Base-by-base conservation (phyloP, 2,329 filamentous ascomycete species). In the Diaporthe humulicola region DNA sequence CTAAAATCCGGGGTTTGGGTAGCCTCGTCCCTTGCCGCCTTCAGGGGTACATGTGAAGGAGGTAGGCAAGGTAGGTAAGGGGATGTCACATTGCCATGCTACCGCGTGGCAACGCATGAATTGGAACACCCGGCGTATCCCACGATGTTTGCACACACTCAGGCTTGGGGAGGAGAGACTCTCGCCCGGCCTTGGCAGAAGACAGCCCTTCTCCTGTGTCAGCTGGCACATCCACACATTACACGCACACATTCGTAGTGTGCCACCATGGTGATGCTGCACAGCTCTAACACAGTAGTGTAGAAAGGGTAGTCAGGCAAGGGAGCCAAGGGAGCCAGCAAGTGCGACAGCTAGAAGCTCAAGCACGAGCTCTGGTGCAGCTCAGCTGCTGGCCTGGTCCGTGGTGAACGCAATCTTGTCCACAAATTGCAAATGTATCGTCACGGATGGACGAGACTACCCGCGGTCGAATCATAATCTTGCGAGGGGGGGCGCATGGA, bases 1-100 rank as follows among this genome's bases (percentile, higher is more conserved):
- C 70, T 72, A 75, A 75, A 75, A 75, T 69, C 73, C 56, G 73
- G 73, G 73, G 73, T 75, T 75, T 48, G 69, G 57, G 69, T 40
- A 70, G 64, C 64, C 42, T 50, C 50, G n/a, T 66, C 42, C 50
- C 36, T 57, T 58, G 45, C 57, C 52, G 42, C 40, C 50, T 66
- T 54, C 58, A 72, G 73, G 73, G 69, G 61, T 67, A 56, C 50
- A 52, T 50, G 45, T 17, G 45, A 25, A 33, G 61, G 61, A 22
- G 17, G 38, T 12, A 30, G 6, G 1, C 28, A 42, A n/a, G n/a
- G n/a, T n/a, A n/a, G n/a, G 33, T n/a, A 3, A n/a, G 45, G 22
- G 22, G n/a, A 64, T 67, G 45, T 48, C 19, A 67, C 64, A 7
- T 25, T 30, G 30, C 60, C 42, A 67, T 64, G 58, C 38, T 30